Evolutionary conservation across 495 filamentous ascomycete species (phyloP).

Genomic region (Podospora anserina): DNA sequence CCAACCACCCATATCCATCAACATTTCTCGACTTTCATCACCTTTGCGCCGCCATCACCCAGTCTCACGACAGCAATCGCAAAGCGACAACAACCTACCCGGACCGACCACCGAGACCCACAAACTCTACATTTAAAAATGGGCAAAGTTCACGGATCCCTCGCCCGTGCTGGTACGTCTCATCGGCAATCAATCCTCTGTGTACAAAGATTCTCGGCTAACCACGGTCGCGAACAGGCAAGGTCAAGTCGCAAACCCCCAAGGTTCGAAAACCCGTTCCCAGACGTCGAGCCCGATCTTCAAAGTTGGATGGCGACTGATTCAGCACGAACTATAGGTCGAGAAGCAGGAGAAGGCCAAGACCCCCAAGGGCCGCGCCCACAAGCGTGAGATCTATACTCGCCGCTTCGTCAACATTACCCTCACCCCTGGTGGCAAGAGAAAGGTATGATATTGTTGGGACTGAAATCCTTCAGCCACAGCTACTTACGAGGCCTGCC

Average conservation of each 20-base stretch:
- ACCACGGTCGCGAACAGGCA: slow-evolving; percentile 29
- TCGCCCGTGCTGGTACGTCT: slow-evolving; percentile 82
- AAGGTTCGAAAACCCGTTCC: slow-evolving; percentile 38
- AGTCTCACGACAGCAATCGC: neutral
- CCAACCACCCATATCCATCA: slow-evolving; percentile 1
- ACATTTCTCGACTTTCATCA: neutral
- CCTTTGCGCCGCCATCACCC: neutral
- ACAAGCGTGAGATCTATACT: slow-evolving; percentile 95
- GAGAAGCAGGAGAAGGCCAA: slow-evolving; percentile 87
- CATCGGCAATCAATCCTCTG: neutral
- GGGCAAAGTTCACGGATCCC: slow-evolving; percentile 89
- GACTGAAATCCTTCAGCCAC: neutral
- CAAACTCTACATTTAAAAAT: slow-evolving; percentile 49
- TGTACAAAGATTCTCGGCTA: slow-evolving; percentile 5
- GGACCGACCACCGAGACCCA: neutral
- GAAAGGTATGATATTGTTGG: slow-evolving; percentile 63
- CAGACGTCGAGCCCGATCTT: neutral
- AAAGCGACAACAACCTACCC: neutral
- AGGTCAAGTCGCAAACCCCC: slow-evolving; percentile 50
- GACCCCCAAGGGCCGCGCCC: slow-evolving; percentile 93
- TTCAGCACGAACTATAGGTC: slow-evolving; percentile 49
- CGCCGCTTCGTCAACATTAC: slow-evolving; percentile 99
- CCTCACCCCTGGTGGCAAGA: slow-evolving; percentile 90
- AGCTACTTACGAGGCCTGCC: neutral
- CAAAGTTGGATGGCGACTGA: neutral